These are phyloP conservation scores for Asterionellopsis glacialis DNA, from an alignment of 108 stramenopile species.

Conservation along the genomic window DNA sequence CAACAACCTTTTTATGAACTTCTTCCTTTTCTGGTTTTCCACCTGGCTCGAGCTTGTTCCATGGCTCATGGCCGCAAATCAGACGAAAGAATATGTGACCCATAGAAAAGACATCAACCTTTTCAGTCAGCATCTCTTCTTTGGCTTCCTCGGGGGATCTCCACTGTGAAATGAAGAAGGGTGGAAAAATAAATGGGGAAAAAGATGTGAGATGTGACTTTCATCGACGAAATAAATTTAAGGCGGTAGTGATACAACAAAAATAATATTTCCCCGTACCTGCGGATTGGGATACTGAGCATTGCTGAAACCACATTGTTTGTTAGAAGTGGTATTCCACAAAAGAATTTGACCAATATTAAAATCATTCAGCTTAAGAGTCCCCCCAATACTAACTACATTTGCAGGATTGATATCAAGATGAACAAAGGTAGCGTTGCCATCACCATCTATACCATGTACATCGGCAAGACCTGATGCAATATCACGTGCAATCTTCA, in stretches of 20 bases:
- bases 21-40: constrained; percentile 46
- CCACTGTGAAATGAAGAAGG: constrained; percentile 28
- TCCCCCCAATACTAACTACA: constrained; percentile 51
- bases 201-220: too few relatives aligned
- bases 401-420: constrained; percentile 76
- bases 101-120: constrained; percentile 74
- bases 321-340: constrained; percentile 57
- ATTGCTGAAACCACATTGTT: constrained; percentile 54
- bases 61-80: constrained; percentile 70
- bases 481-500: constrained; percentile 58
- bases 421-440: constrained; percentile 62
- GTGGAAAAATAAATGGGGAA: not conserved
- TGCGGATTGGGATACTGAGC: constrained; percentile 63
- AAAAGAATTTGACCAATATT: constrained; percentile 65
- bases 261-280: constrained; percentile 11
- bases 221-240: too few relatives aligned
- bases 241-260: too few relatives aligned
- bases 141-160: constrained; percentile 71
- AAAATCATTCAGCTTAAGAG: constrained; percentile 73
- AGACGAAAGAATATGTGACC: constrained; percentile 75
- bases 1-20: constrained; percentile 38
- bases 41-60: constrained; percentile 63
- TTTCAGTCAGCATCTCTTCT: constrained; percentile 59
- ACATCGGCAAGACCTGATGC: constrained; percentile 60
- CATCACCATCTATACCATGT: constrained; percentile 66